Evolutionary conservation across 345 rosid genomes (phyloP).

Genomic region (Aegle marmelos): DNA sequence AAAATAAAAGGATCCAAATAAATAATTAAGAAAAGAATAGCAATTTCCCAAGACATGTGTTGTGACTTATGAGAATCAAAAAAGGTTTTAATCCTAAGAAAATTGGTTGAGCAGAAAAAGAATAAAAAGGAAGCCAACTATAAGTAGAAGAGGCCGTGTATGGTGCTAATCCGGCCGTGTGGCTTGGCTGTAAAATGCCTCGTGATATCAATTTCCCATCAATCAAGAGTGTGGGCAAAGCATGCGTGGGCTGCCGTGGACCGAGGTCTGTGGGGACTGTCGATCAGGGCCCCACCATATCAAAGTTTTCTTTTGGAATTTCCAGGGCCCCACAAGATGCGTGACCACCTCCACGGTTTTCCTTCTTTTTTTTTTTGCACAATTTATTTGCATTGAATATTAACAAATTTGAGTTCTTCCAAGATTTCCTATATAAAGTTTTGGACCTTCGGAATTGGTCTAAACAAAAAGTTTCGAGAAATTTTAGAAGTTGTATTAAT

Average conservation of each 20-base stretch:
- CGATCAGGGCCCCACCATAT: conserved; percentile 18
- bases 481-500: too few relatives aligned
- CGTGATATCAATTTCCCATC: conserved; percentile 19
- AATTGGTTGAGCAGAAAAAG: background rate
- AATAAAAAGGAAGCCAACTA: background rate
- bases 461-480: background rate
- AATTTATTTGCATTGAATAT: too few relatives aligned
- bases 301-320: background rate
- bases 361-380: background rate
- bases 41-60: conserved; percentile 3
- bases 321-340: conserved; percentile 15
- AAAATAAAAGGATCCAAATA: background rate
- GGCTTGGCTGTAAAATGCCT: conserved; percentile 17
- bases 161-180: conserved; percentile 7
- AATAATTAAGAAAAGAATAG: background rate
- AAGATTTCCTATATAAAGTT: background rate
- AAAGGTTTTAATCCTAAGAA: background rate
- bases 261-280: background rate
- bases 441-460: background rate
- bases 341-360: background rate
- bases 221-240: background rate
- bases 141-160: conserved; percentile 29
- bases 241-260: conserved; percentile 17
- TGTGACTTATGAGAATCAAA: background rate
- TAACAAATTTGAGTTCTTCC: background rate